Conservation (phyloP, 2,329 filamentous ascomycete genomes). For the Waltergamsia citrina region DNA sequence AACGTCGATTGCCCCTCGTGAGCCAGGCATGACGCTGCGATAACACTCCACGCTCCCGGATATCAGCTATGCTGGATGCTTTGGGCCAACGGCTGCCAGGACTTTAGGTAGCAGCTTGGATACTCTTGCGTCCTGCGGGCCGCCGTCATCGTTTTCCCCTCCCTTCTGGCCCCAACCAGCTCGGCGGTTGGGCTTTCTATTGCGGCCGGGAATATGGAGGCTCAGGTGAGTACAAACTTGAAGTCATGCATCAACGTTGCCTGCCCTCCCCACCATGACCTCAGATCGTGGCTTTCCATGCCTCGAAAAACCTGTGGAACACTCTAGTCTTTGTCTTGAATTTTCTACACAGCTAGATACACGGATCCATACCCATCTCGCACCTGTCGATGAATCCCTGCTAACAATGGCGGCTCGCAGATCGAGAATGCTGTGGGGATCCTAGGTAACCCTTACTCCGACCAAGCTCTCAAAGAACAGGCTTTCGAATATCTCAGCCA, state of each 20-base stretch:
- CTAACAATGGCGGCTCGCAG: conserved; percentile 35
- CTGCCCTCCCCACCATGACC: conserved; percentile 1
- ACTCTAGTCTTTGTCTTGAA: no score
- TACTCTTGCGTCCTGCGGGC: background rate
- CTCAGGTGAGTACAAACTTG: conserved; percentile 5
- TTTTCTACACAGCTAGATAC: no score
- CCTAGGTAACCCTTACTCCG: conserved; percentile 72
- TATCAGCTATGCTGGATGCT: conserved; percentile 5
- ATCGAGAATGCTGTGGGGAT: conserved; percentile 94
- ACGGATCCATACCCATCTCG: no score
- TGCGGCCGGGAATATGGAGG: conserved; percentile 4
- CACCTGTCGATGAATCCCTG: no score
- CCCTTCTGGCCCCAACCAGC: background rate
- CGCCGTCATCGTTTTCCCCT: background rate
- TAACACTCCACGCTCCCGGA: conserved; percentile 1
- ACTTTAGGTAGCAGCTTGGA: conserved; percentile 5
- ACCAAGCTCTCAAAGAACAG: conserved; percentile 67
- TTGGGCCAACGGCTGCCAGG: conserved; percentile 3
- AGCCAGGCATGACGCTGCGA: conserved; percentile 5
- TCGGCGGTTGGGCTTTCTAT: no score
- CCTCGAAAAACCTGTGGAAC: no score
- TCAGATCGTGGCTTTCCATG: no score
- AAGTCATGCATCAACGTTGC: background rate
- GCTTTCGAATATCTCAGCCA: conserved; percentile 75
- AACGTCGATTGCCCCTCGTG: conserved; percentile 4